Percentiles rank a stretch among this genome's conserved stretches.
Conservation (phyloP, 1,139 yeast genomes). For the Hyphopichia khmerensis region DNA sequence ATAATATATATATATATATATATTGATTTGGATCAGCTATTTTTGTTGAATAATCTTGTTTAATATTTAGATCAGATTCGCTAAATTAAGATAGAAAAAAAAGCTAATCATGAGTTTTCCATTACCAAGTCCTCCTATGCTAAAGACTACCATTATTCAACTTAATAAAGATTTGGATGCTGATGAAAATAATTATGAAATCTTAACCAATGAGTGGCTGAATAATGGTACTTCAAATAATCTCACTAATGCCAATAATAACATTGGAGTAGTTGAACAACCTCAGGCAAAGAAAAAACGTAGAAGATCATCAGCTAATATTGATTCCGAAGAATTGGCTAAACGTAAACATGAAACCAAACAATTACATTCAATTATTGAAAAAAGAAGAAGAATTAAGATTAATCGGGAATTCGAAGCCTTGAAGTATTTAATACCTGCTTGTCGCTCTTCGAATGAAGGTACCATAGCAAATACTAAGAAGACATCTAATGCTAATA, state of each 20-base stretch:
- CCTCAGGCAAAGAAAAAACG: slow-evolving; percentile 36
- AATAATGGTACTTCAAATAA: not conserved
- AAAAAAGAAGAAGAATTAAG: slow-evolving; percentile 73
- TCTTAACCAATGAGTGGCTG: slow-evolving; percentile 38
- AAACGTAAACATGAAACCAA: slow-evolving; percentile 56
- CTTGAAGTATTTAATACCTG: slow-evolving; percentile 73
- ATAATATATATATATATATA: too few species aligned
- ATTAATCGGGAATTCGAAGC: slow-evolving; percentile 85
- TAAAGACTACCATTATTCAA: slow-evolving; percentile 63
- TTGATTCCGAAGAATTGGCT: slow-evolving; percentile 54
- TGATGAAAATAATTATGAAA: slow-evolving; percentile 42
- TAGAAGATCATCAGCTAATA: slow-evolving; percentile 45
- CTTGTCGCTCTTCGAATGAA: slow-evolving; percentile 52
- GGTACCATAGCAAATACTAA: slow-evolving; percentile 13
- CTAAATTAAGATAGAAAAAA: too few species aligned
- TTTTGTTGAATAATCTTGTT: too few species aligned
- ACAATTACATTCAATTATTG: slow-evolving; percentile 75
- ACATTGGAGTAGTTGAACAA: slow-evolving; percentile 1
- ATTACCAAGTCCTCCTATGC: slow-evolving; percentile 59
- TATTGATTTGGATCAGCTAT: not conserved
- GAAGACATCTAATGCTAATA: slow-evolving; percentile 11
- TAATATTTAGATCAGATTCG: too few species aligned
- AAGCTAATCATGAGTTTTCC: not conserved
- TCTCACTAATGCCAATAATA: not conserved
- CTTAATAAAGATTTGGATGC: slow-evolving; percentile 49